phyloP scores from a whole-genome alignment of 305 asterid genomes.

The Stenogyne calaminthoides region DNA sequence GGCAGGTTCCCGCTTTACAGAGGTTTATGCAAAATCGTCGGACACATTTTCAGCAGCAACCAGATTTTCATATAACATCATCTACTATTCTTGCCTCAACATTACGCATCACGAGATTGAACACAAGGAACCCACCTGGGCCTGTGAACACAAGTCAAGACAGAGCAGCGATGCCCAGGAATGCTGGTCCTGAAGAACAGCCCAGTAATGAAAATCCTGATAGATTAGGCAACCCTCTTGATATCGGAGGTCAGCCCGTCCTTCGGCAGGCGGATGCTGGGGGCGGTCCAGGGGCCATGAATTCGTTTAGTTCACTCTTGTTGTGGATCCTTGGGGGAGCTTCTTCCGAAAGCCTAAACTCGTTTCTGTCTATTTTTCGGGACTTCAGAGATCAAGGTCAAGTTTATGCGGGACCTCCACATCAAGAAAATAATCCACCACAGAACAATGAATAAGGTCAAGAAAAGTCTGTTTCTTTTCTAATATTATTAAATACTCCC shows the following conservation, averaged over 20 bases:
- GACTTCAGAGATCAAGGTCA: conserved; percentile 91
- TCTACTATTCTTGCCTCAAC: conserved; percentile 96
- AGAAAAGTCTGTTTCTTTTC: neutral
- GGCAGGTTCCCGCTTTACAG: conserved; percentile 95
- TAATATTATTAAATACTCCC: neutral
- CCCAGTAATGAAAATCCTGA: conserved; percentile 46
- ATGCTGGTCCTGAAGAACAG: conserved; percentile 48
- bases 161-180: conserved; percentile 47
- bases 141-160: conserved; percentile 53
- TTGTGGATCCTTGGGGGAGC: conserved; percentile 96
- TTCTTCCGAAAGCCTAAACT: conserved; percentile 88
- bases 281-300: conserved; percentile 76
- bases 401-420: conserved; percentile 56
- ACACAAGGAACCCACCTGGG: conserved; percentile 61
- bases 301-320: conserved; percentile 79
- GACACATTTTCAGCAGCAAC: conserved; percentile 92
- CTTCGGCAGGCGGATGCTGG: conserved; percentile 68
- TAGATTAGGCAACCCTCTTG: conserved; percentile 64
- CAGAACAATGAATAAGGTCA: conserved; percentile 50
- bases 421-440: conserved; percentile 54
- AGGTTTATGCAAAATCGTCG: conserved; percentile 90
- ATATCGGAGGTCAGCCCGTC: conserved; percentile 60
- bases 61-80: conserved; percentile 92
- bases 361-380: conserved; percentile 86
- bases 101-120: conserved; percentile 84